Evolutionary conservation across 2,329 filamentous ascomycete genomes (phyloP), one percentile per base, ranked within the genome.

Genomic region (Xylariaceae sp.): DNA sequence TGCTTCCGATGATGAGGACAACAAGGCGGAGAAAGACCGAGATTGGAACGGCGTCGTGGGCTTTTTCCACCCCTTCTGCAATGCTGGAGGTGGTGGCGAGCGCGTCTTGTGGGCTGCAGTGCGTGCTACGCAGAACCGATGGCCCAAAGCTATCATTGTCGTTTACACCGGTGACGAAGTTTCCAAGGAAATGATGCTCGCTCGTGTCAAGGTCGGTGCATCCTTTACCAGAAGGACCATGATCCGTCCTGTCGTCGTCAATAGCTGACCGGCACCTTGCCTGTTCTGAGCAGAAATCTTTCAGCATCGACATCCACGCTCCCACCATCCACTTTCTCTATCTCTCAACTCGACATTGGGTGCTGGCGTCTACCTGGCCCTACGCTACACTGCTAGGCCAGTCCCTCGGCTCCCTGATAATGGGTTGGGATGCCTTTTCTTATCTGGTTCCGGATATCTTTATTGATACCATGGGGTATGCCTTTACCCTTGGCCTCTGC

Each of bases 1-100:
- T 17, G 48, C 55, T 10, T 61, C 66, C 15, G 84, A 86, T 34
- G 87, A 86, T 54, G 90, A 87, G 87, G 86, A 90, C 72, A 86
- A 85, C 68, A 80, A 90, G 51, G 72, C 75, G 57, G 75, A 74
- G 57, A 74, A 72, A 9, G 78, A 81, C 60, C 78, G 82, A 65
- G 81, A 88, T 51, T 97, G 90, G 89, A 80, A 87, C 62, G 92
- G 92, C 37, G 86, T 97, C 56, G 85, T 97, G 63, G 94, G 91
- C 51, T 97, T 99, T 81, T 96, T 99, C 72, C 94, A 99, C 74
- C 94, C 94, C 1, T 99, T 97, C 74, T 97, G 94, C 75, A 97
- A 99, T 77, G 94, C 94, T 54, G 94, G 94, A 57, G 94, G 94
- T 34, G 94, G 94, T 62, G 94, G 94, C 63, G 94, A 99, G 76